Percentiles rank a stretch among this genome's conserved stretches.
Conservation (phyloP, 768 basidiomycete species). For the Baorangia bicolor region DNA sequence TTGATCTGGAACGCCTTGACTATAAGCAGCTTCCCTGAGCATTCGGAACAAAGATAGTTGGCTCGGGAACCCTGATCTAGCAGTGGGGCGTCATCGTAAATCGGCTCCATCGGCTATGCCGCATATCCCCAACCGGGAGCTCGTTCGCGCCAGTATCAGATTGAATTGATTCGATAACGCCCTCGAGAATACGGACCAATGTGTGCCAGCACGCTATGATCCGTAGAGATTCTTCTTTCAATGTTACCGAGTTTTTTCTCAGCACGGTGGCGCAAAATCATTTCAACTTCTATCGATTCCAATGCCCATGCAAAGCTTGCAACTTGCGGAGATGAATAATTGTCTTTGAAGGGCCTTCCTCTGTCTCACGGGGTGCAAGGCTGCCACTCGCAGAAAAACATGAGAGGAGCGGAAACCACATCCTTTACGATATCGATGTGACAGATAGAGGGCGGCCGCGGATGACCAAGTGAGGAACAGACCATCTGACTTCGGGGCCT, state of each 20-base stretch:
- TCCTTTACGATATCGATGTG: constrained; percentile 11
- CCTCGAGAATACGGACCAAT: background rate
- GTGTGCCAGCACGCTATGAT: constrained; percentile 1
- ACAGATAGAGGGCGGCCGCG: constrained; percentile 9
- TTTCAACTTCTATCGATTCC: constrained; percentile 1
- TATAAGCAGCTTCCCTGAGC: constrained; percentile 26
- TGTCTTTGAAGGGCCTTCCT: background rate
- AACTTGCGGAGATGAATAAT: constrained; percentile 10
- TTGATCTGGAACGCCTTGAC: constrained; percentile 20
- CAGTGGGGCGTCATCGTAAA: constrained; percentile 16
- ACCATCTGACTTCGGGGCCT: constrained; percentile 5
- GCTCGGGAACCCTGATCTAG: constrained; percentile 23
- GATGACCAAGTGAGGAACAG: constrained; percentile 6
- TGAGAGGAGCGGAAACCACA: background rate
- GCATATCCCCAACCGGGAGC: constrained; percentile 6
- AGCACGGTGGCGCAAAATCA: constrained; percentile 6
- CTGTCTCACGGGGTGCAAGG: constrained; percentile 13
- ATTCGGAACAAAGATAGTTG: constrained; percentile 27
- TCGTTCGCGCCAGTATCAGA: constrained; percentile 4
- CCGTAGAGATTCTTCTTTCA: background rate
- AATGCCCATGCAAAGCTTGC: background rate
- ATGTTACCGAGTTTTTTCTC: background rate
- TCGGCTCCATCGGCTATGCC: constrained; percentile 22
- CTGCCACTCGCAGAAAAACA: constrained; percentile 3
- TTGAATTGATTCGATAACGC: constrained; percentile 3